Base-by-base conservation (phyloP, 2,329 filamentous ascomycete genomes). In the Cephalotrichum gorgonifer region DNA sequence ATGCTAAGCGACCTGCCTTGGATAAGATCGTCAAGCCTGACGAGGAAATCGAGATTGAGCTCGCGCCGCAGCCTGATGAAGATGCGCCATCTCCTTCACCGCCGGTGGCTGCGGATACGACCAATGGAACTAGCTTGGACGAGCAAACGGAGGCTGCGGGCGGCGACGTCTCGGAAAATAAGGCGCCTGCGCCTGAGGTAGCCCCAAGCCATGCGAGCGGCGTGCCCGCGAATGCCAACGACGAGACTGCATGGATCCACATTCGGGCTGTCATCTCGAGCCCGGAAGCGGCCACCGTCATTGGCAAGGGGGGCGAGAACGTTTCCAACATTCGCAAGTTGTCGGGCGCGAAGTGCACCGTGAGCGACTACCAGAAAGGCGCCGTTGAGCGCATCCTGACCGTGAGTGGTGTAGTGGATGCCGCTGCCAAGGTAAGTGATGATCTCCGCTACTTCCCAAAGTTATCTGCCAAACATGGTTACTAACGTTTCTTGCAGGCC, bases 241-340 rank as follows among this genome's bases (percentile, higher is more conserved):
- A 98, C 62, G 93, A 98, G 73, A 89, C 86, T 44, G 84, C 84
- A 43, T 98, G 93, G 91, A 90, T 98, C 57, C 93, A 98, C 65
- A 87, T 98, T 59, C 86, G 93, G 57, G 88, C 93, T 50, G 90
- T 96, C 60, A 98, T 98, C 60, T 95, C 91, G 47, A 98, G 91
- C 67, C 88, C 89, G 43, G 93, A 98, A 69, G 93, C 93, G 57
- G 93, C 93, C 35, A 98, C 93, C 44, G 88, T 96, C 56, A 98
- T 98, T 68, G 93, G 93, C 63, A 98, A 98, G 72, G 91, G 90
- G 54, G 93, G 93, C 64, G 93, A 98, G 74, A 98, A 98, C 62
- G 93, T 98, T 44, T 95, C 90, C 57, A 88, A 95, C 70, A 97
- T 98, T 62, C 83, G 93, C 57, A 88, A 88, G 64, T 77, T 95